Conservation (phyloP, 169 alveolate species). For the Plasmodium gallinaceum region DNA sequence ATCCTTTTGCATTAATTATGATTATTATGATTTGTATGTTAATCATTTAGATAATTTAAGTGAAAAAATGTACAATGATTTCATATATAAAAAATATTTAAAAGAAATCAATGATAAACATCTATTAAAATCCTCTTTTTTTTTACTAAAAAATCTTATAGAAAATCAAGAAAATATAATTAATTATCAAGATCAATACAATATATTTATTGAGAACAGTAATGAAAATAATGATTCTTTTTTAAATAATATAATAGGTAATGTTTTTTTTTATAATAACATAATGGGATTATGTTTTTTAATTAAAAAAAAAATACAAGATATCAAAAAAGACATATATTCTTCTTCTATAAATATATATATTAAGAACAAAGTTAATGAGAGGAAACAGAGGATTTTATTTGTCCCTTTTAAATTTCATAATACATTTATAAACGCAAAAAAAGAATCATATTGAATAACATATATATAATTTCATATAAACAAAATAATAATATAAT, state of each 20-base stretch:
- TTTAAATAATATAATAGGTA: slow-evolving; percentile 16
- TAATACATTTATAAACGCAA: background rate
- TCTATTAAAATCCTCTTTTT: slow-evolving; percentile 44
- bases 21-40: slow-evolving; percentile 46
- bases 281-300: slow-evolving; percentile 67
- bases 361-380: slow-evolving; percentile 31
- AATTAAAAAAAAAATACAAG: slow-evolving; percentile 29
- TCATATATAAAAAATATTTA: slow-evolving; percentile 25
- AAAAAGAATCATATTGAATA: too few relatives aligned
- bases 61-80: slow-evolving; percentile 13
- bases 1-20: slow-evolving; percentile 60
- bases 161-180: background rate
- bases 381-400: slow-evolving; percentile 19
- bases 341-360: slow-evolving; percentile 32
- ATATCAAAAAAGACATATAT: slow-evolving; percentile 21
- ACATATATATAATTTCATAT: too few relatives aligned
- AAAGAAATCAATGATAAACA: slow-evolving; percentile 27
- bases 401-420: slow-evolving; percentile 17
- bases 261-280: slow-evolving; percentile 57
- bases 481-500: too few relatives aligned
- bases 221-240: background rate
- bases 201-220: slow-evolving; percentile 24
- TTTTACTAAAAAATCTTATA: slow-evolving; percentile 44
- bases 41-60: background rate
- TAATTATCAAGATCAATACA: slow-evolving; percentile 22